Evolutionary conservation across 2,329 filamentous ascomycete species (phyloP).

Genomic region (Amauroascus niger): DNA sequence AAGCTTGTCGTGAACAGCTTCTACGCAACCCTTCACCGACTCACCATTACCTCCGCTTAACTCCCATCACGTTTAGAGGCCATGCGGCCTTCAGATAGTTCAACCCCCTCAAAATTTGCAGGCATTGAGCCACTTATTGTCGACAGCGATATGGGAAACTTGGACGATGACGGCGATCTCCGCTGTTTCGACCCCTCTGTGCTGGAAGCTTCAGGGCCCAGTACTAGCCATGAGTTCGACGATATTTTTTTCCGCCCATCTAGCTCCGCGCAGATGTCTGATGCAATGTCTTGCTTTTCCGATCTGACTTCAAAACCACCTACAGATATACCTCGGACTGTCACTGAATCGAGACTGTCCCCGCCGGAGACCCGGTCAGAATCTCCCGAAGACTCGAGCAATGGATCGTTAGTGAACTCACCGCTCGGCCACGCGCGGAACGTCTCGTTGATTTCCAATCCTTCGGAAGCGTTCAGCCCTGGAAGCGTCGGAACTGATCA

Average conservation of each 20-base stretch:
- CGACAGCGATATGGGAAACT: slow-evolving; percentile 36
- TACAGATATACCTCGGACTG: slow-evolving; percentile 8
- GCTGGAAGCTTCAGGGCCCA: slow-evolving; percentile 24
- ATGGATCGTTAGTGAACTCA: slow-evolving; percentile 37
- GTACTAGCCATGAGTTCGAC: slow-evolving; percentile 11
- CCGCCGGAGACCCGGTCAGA: slow-evolving; percentile 36
- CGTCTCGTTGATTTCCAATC: slow-evolving; percentile 33
- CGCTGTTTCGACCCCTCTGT: slow-evolving; percentile 30
- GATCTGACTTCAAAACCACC: slow-evolving; percentile 10
- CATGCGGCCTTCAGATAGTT: slow-evolving; percentile 30
- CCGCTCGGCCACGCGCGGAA: slow-evolving; percentile 34
- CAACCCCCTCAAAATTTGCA: slow-evolving; percentile 32
- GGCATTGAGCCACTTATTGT: slow-evolving; percentile 35
- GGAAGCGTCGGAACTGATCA: slow-evolving; percentile 16
- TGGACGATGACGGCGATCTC: slow-evolving; percentile 35
- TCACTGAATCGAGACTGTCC: slow-evolving; percentile 24
- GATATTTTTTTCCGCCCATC: slow-evolving; percentile 14
- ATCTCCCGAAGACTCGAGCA: slow-evolving; percentile 37
- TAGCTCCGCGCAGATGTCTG: slow-evolving; percentile 11
- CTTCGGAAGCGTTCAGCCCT: slow-evolving; percentile 29
- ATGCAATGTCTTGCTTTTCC: slow-evolving; percentile 14
- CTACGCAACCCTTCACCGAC: not conserved
- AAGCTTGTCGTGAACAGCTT: not conserved
- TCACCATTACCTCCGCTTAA: not conserved
- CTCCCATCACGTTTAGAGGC: not conserved